phyloP scores from a whole-genome alignment of 2,329 filamentous ascomycete species.

The Diaporthe sp. region DNA sequence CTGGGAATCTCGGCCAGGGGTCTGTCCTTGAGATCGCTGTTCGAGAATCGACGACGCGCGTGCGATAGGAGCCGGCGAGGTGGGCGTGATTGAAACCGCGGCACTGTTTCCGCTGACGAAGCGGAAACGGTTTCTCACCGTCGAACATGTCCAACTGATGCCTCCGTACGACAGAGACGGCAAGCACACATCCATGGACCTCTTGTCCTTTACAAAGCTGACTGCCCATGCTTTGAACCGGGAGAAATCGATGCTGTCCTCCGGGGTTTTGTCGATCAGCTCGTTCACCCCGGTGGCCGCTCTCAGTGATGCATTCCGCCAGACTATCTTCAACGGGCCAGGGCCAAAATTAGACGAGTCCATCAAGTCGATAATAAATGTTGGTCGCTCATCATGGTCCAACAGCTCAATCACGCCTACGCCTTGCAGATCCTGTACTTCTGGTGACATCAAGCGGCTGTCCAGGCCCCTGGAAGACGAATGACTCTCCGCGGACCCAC shows the following conservation, averaged over 20 bases:
- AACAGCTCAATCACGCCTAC: constrained; percentile 80
- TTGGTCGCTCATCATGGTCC: constrained; percentile 82
- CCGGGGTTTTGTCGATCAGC: constrained; percentile 66
- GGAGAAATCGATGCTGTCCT: constrained; percentile 63
- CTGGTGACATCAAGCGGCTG: constrained; percentile 60
- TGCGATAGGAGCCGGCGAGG: constrained; percentile 56
- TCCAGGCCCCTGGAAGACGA: constrained; percentile 68
- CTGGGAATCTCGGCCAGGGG: constrained; percentile 52
- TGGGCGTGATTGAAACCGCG: constrained; percentile 54
- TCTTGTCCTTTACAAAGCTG: constrained; percentile 65
- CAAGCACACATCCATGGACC: constrained; percentile 65
- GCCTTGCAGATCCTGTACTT: constrained; percentile 70
- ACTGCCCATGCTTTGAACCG: constrained; percentile 80
- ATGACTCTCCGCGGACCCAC: constrained; percentile 67
- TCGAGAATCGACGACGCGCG: constrained; percentile 53
- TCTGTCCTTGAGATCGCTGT: constrained; percentile 53
- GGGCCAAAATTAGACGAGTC: constrained; percentile 68
- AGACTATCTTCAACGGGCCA: constrained; percentile 72
- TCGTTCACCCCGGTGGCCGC: constrained; percentile 68
- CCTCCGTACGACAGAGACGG: constrained; percentile 74
- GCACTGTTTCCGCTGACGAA: constrained; percentile 73
- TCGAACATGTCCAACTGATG: constrained; percentile 78
- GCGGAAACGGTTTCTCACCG: constrained; percentile 76
- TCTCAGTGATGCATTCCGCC: constrained; percentile 77
- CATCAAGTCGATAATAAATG: constrained; percentile 79